Evolutionary conservation across 768 basidiomycete genomes (phyloP).

Genomic region (Coprinopsis cinerea): DNA sequence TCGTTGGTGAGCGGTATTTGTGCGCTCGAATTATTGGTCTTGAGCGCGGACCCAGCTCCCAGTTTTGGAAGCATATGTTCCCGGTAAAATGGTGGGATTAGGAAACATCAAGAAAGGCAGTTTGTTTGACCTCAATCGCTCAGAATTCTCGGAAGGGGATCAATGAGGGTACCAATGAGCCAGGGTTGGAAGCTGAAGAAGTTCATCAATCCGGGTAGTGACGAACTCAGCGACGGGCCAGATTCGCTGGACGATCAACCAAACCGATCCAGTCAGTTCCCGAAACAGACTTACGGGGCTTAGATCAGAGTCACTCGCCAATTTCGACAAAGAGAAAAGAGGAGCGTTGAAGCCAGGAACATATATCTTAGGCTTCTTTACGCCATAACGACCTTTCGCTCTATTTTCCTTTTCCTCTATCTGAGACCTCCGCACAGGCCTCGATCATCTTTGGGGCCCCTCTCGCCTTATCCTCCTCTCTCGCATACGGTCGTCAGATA

Average conservation of each 20-base stretch:
- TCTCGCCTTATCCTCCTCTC: too few relatives aligned
- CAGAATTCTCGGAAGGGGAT: conserved; percentile 41
- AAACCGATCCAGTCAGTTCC: conserved; percentile 32
- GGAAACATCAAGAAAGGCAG: conserved; percentile 34
- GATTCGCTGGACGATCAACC: conserved; percentile 35
- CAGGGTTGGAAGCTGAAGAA: conserved; percentile 39
- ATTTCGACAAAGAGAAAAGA: conserved; percentile 1
- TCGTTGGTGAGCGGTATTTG: not conserved
- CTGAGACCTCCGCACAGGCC: conserved; percentile 7
- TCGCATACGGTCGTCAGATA: too few relatives aligned
- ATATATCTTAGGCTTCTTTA: conserved; percentile 18
- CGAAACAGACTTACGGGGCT: conserved; percentile 30
- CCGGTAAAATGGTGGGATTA: conserved; percentile 17
- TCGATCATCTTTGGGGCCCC: conserved; percentile 9
- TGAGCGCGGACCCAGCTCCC: not conserved
- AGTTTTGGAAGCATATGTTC: not conserved
- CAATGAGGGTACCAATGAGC: conserved; percentile 37
- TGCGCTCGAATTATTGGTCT: not conserved
- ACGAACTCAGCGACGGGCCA: conserved; percentile 36
- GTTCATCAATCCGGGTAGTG: conserved; percentile 36
- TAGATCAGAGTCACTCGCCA: conserved; percentile 38
- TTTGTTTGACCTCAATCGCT: conserved; percentile 27
- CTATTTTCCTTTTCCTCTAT: conserved; percentile 7
- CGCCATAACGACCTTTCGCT: conserved; percentile 4
- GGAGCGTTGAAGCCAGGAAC: not conserved